Percentiles rank a stretch among this genome's conserved stretches.
Evolutionary conservation across 2,329 filamentous ascomycete species (phyloP).

Genomic region (Aspergillus candidus): DNA sequence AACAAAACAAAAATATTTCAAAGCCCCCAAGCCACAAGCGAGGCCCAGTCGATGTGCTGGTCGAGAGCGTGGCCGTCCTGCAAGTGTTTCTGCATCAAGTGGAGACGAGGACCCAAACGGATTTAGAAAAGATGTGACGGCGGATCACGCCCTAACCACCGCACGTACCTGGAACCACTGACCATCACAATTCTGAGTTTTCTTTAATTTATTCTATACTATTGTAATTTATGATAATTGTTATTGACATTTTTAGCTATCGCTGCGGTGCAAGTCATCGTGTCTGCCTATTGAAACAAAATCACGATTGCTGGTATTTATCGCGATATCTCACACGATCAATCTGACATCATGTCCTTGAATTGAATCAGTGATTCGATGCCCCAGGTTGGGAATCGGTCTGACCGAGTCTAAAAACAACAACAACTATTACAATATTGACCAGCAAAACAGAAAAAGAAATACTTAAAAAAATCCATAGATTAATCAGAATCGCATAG

Average conservation of each 20-base stretch:
- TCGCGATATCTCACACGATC: not conserved
- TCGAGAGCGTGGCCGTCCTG: conserved; percentile 30
- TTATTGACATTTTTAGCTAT: conserved; percentile 12
- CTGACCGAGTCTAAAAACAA: no score
- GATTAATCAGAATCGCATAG: no score
- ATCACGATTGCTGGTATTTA: not conserved
- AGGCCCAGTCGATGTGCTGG: conserved; percentile 21
- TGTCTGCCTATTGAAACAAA: not conserved
- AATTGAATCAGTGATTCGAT: not conserved
- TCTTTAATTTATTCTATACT: not conserved
- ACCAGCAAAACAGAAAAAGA: not conserved
- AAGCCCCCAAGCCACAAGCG: conserved; percentile 12
- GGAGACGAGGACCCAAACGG: conserved; percentile 19
- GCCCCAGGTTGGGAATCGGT: not conserved
- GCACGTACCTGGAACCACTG: conserved; percentile 20
- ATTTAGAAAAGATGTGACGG: conserved; percentile 26
- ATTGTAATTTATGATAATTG: not conserved
- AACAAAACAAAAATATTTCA: not conserved
- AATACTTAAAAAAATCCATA: not conserved
- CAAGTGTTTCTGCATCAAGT: conserved; percentile 25
- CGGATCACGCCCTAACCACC: conserved; percentile 26
- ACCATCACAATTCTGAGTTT: conserved; percentile 6
- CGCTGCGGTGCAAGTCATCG: conserved; percentile 13
- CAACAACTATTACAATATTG: no score
- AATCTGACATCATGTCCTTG: not conserved